Base-by-base conservation (phyloP, 805 yeast genomes). In the Pichia scutulata region DNA sequence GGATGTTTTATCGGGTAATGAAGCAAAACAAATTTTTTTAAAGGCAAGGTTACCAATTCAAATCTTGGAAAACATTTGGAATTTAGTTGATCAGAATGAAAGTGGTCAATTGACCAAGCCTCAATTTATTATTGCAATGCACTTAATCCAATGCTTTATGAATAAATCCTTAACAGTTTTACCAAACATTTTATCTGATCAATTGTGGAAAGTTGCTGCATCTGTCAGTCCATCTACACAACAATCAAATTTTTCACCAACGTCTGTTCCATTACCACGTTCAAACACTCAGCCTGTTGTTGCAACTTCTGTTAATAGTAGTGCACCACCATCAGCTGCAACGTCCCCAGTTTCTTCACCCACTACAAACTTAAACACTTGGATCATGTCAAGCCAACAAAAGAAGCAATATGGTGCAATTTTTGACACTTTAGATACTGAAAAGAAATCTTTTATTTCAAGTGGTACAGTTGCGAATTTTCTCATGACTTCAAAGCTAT, bases 71-170 rank as follows among this genome's bases (percentile, higher is more conserved):
- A 85, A 83, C 63, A 83, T 93, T 52, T 93, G 99, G 99, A 77
- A 77, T 48, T 72, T 92, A 51, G 93, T 86, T 42, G 99, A 93
- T 64, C 80, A 81, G 53, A 76, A 77, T 48, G 82, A 82, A 57
- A 68, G 77, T 1, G 99, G 99, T 6, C 73, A 78, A 50, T 77
- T 93, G 59, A 74, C 78, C 50, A 78, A 82, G 61, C 75, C 82
- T 16, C 90, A 88, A 63, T 93, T 93, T 60, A 79, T 88, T 43
- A 78, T 92, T 60, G 97, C 98, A 8, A 92, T 93, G 99, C 95
- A 87, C 67, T 75, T 93, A 63, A 88, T 93, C 55, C 97, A 92
- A 66, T 82, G 89, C 57, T 70, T 84, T 30, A 72, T 89, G 60
- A 78, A 80, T 59, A 76, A 75, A 46, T 78, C 80, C 46, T 70